Percentiles rank a stretch among this genome's conserved stretches.
Conservation (phyloP, 164 flowering plant genomes). For the Nelumbo lutea region DNA sequence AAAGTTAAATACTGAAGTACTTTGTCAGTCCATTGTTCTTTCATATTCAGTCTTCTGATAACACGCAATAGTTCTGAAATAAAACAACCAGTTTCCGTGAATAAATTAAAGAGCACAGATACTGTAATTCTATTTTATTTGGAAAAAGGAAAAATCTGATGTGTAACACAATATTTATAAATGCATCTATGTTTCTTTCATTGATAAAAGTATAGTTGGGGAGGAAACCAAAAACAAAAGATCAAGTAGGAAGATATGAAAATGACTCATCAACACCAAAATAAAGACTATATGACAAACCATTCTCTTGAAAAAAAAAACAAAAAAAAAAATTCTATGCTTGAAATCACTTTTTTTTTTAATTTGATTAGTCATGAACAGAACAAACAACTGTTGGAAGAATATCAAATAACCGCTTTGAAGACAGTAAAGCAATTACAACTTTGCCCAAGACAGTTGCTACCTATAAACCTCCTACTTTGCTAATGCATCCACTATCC, state of each 20-base stretch:
- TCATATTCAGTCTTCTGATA: constrained; percentile 73
- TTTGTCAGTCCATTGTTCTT: constrained; percentile 61
- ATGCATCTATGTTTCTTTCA: too few relatives aligned
- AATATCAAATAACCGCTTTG: too few relatives aligned
- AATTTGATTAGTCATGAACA: too few relatives aligned
- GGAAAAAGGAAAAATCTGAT: constrained; percentile 3
- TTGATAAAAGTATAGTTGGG: not conserved
- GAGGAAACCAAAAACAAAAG: too few relatives aligned
- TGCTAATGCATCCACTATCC: too few relatives aligned
- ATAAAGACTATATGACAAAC: not conserved
- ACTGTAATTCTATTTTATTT: not conserved
- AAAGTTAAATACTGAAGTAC: constrained; percentile 68
- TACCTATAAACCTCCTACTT: too few relatives aligned
- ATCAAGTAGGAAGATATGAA: too few relatives aligned
- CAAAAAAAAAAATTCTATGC: not conserved
- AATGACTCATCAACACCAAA: too few relatives aligned
- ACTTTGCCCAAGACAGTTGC: too few relatives aligned
- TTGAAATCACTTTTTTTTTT: too few relatives aligned
- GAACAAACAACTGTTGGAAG: too few relatives aligned
- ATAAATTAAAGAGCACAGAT: not conserved
- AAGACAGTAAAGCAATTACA: too few relatives aligned
- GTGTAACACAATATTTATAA: not conserved
- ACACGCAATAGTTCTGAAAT: constrained; percentile 78
- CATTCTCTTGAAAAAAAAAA: not conserved
- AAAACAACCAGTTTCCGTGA: constrained; percentile 9